Percentiles rank a stretch among this genome's conserved stretches.
Conservation (phyloP, 2,329 filamentous ascomycete species). For the Volutella citrinella region DNA sequence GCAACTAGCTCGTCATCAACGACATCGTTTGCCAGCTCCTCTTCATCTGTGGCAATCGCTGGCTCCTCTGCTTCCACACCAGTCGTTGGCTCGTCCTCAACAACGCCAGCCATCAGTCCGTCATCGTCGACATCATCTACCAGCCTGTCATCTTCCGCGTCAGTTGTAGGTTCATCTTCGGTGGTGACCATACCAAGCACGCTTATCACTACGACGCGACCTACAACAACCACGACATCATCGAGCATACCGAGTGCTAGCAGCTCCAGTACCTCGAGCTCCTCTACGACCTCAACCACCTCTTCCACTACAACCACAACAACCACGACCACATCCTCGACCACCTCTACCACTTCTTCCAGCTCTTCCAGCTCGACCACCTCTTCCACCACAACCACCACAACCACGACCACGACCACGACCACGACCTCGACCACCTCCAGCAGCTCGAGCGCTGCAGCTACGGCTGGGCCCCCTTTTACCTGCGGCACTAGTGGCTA, state of each 20-base stretch:
- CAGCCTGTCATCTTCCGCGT: no score
- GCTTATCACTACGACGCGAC: no score
- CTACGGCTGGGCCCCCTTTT: conserved; percentile 8
- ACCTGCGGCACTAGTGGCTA: conserved; percentile 17
- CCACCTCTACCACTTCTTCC: conserved; percentile 1
- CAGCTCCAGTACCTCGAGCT: not conserved
- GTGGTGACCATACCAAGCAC: no score
- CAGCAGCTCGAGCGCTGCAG: conserved; percentile 1
- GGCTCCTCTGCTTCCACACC: no score
- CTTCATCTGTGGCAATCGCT: no score
- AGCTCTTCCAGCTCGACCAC: conserved; percentile 1
- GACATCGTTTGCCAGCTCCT: no score
- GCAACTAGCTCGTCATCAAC: no score
- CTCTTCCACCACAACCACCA: not conserved
- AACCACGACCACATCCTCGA: not conserved
- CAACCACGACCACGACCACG: conserved; percentile 1
- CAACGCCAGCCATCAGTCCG: no score
- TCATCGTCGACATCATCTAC: no score
- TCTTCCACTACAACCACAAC: conserved; percentile 1
- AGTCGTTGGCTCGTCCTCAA: no score
- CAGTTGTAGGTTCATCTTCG: no score
- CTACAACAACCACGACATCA: no score
- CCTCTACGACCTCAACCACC: not conserved
- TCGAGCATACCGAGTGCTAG: not conserved
- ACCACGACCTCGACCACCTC: conserved; percentile 3